Conservation (phyloP, 371 early-diverging fungal species). For the Rhizopus delemar region DNA sequence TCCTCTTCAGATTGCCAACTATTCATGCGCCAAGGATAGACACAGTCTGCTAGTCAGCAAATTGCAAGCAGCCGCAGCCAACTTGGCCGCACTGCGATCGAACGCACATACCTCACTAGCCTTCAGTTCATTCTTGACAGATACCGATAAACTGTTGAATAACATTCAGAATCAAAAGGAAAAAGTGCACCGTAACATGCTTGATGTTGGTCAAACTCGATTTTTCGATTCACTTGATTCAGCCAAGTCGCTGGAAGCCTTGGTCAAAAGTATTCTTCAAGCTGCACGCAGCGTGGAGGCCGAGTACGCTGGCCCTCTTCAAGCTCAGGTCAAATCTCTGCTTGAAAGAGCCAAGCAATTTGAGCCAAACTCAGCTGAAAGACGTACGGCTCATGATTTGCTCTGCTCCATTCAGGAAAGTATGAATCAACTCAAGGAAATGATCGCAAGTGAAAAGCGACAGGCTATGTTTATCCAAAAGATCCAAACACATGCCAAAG, state of each 20-base stretch:
- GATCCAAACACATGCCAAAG: slow-evolving; percentile 44
- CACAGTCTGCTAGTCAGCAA: slow-evolving; percentile 24
- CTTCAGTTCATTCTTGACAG: slow-evolving; percentile 29
- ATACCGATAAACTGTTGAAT: slow-evolving; percentile 26
- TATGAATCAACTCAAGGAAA: slow-evolving; percentile 28
- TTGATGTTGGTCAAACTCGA: slow-evolving; percentile 13
- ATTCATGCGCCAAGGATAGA: slow-evolving; percentile 46
- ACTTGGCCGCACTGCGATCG: slow-evolving; percentile 27
- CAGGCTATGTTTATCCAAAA: slow-evolving; percentile 47
- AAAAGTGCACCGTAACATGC: slow-evolving; percentile 29
- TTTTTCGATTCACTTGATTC: slow-evolving; percentile 17
- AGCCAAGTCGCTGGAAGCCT: slow-evolving; percentile 25
- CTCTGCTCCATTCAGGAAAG: slow-evolving; percentile 25
- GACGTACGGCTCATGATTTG: slow-evolving; percentile 27
- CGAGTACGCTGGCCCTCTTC: slow-evolving; percentile 18
- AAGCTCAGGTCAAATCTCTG: slow-evolving; percentile 18
- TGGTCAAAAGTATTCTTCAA: slow-evolving; percentile 19
- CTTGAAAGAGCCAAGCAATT: slow-evolving; percentile 27
- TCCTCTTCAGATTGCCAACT: slow-evolving; percentile 47
- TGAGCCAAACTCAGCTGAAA: slow-evolving; percentile 27
- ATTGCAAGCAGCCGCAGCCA: slow-evolving; percentile 18
- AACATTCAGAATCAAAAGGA: slow-evolving; percentile 34
- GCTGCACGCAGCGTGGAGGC: slow-evolving; percentile 25
- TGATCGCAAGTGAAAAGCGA: slow-evolving; percentile 35
- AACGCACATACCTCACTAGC: slow-evolving; percentile 39